Evolutionary conservation across 352 stramenopile genomes (phyloP), one percentile per base, ranked within the genome.

Genomic region (Pythium utonaiense): DNA sequence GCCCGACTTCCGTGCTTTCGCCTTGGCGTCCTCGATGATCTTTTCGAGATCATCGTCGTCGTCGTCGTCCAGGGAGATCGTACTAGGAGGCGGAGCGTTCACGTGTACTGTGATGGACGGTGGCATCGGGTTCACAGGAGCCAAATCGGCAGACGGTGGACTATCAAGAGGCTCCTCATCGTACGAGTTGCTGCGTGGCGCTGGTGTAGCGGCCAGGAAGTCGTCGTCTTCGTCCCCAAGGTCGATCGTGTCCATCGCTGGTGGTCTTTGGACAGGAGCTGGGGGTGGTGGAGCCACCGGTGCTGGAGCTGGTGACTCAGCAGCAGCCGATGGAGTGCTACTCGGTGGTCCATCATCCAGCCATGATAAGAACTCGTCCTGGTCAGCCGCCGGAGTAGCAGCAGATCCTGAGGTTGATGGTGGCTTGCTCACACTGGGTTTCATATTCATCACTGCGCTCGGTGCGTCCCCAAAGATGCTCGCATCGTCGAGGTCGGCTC

Each of bases 351-450:
- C 78, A 38, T 88, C 81, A 64, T 94, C 83, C 1, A 94, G 70
- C 85, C 83, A 94, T 4, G 82, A 92, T 34, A 93, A 44, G 53
- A 94, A 93, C 42, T 93, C 85, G 30, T 88, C 80, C 24, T 60
- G 67, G 12, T 53, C 45, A 21, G 27, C 44, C 24, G 21, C n/a
- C n/a, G 28, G 30, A 50, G 25, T 14, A 48, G 10, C 19, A 49
- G 19, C 44, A 27, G 17, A 51, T 71, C 22, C 33, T 27, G 48
- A 13, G 45, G 31, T 45, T 24, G 38, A 48, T 25, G 57, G 9
- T 40, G 49, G 21, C 17, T 47, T 57, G 25, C 30, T 33, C 3
- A 40, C 14, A 6, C 22, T 28, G 7, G 27, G 34, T 30, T 67
- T 67, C 60, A 51, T 57, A 31, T 38, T 60, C 28, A 52, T 22